phyloP scores from a whole-genome alignment of 768 basidiomycete genomes.

The Botryobasidium botryosum region DNA sequence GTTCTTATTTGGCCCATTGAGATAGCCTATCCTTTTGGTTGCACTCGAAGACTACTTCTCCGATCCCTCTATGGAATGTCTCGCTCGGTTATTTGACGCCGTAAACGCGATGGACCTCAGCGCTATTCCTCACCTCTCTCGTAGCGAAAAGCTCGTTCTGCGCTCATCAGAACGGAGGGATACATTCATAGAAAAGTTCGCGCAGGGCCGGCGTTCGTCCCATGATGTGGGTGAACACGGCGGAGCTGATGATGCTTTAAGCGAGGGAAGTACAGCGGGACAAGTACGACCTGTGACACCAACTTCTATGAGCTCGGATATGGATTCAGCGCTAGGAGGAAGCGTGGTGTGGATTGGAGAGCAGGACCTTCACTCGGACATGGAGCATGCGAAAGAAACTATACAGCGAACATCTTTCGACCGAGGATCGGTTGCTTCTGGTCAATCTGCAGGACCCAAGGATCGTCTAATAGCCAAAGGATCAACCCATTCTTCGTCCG shows the following conservation, averaged over 20 bases:
- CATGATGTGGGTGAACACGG: background rate
- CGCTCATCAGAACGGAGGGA: slow-evolving; percentile 84
- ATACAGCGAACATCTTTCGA: too few relatives aligned
- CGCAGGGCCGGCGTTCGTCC: slow-evolving; percentile 16
- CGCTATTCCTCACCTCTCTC: slow-evolving; percentile 58
- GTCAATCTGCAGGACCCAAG: background rate
- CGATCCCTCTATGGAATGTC: slow-evolving; percentile 75
- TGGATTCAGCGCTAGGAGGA: slow-evolving; percentile 1
- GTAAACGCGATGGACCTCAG: slow-evolving; percentile 83
- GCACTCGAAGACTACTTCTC: slow-evolving; percentile 91
- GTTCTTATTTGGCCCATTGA: background rate
- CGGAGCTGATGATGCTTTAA: too few relatives aligned
- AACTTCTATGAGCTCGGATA: background rate
- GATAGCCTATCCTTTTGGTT: slow-evolving; percentile 77
- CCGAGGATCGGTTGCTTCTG: too few relatives aligned
- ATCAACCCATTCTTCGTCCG: slow-evolving; percentile 1
- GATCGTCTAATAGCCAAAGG: background rate
- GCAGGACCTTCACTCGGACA: too few relatives aligned
- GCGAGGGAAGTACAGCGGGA: too few relatives aligned
- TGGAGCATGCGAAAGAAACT: too few relatives aligned
- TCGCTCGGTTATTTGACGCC: slow-evolving; percentile 79
- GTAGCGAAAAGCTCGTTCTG: slow-evolving; percentile 76
- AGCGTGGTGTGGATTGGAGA: slow-evolving; percentile 7
- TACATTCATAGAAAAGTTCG: slow-evolving; percentile 75
- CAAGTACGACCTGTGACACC: slow-evolving; percentile 1